Evolutionary conservation across 768 basidiomycete genomes (phyloP), one percentile per base, ranked within the genome.

Genomic region (Russula foetens): DNA sequence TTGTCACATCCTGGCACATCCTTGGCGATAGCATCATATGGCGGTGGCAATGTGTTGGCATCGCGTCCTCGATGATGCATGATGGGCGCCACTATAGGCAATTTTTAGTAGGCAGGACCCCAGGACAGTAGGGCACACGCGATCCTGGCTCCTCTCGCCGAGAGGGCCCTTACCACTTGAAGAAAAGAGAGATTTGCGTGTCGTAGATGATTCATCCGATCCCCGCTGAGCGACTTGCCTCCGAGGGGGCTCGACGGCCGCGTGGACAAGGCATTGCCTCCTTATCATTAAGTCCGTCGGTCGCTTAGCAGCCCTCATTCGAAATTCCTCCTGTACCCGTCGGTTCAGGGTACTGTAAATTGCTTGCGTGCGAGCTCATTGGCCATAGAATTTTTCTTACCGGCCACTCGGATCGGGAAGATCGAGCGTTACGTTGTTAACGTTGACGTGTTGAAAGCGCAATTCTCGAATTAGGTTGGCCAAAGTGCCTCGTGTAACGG

Each of bases 391-490:
- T 38, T 26, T 52, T 52, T 52, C 39, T 47, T 48, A 1, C 11
- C 24, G 8, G 31, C 39, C 28, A 9, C 35, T 47, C 23, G 17
- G 35, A 38, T 57, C 60, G 56, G 29, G 4, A 19, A 58, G 56
- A 62, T 62, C 29, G 44, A 46, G 35, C 24, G 17, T 62, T 52
- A 57, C 60, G 60, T 60, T 60, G 41, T 44, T 29, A 54, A 61
- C 54, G 58, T 59, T 59, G 58, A 45, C 31, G 46, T 44, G 49
- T 53, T 38, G 43, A 44, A 19, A 35, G 45, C 28, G 28, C 53
- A 28, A 51, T 31, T 50, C 33, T 21, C n/a, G 51, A 9, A 24
- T 19, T 35, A 21, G 26, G 53, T 52, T 26, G 33, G 15, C 38
- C 19, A 39, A 12, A 53, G 45, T 39, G 45, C 56, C 52, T 62